Conservation (phyloP, 1,139 yeast genomes). For the Sugiyamaella castrensis region DNA sequence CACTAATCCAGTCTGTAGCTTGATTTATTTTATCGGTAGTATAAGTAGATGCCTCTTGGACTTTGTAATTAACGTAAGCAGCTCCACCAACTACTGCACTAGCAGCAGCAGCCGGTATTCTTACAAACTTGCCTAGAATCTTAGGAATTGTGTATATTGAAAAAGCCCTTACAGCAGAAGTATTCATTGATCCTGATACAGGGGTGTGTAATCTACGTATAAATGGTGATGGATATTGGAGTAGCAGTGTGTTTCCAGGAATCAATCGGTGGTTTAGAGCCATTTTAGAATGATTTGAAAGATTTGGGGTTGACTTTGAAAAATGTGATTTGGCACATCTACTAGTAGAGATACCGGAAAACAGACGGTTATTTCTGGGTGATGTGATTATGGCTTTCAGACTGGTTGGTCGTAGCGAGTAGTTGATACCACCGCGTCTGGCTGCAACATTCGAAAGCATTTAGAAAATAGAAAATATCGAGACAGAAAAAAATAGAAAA, state of each 20-base stretch:
- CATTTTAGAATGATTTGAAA: background rate
- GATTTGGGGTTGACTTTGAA: background rate
- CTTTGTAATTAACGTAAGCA: conserved; percentile 84
- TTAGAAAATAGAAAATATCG: no score
- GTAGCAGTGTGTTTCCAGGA: conserved; percentile 3
- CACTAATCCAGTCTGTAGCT: conserved; percentile 55
- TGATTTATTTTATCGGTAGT: conserved; percentile 64
- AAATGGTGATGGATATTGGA: conserved; percentile 8
- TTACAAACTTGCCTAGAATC: conserved; percentile 54
- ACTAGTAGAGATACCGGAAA: no score
- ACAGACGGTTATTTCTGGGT: no score
- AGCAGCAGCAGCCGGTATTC: conserved; percentile 68
- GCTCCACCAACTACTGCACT: conserved; percentile 95
- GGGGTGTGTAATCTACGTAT: conserved; percentile 5
- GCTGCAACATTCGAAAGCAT: no score
- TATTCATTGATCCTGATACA: background rate
- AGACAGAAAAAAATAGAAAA: no score
- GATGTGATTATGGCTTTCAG: no score
- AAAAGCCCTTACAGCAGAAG: conserved; percentile 13
- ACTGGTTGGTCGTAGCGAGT: no score
- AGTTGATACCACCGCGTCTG: no score
- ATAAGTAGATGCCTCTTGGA: conserved; percentile 76
- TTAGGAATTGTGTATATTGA: conserved; percentile 38
- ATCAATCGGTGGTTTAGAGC: background rate
- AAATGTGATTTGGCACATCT: no score